Evolutionary conservation across 345 rosid species (phyloP).

Genomic region (Moricandia moricandioides): DNA sequence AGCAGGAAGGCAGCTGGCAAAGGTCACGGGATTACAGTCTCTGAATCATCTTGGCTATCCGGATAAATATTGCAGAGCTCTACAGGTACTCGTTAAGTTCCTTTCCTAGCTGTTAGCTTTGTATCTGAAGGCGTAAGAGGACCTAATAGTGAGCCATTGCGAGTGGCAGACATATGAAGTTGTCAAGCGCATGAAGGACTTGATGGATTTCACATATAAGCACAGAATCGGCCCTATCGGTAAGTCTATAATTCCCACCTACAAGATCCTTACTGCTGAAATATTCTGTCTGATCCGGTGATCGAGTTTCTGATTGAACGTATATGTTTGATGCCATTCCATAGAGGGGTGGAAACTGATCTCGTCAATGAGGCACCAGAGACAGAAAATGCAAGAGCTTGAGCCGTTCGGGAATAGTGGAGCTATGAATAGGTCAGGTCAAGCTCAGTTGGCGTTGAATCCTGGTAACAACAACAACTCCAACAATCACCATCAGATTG

Average conservation of each 20-base stretch:
- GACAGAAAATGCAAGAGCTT: constrained; percentile 36
- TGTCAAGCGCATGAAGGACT: constrained; percentile 95
- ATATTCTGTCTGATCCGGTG: background rate
- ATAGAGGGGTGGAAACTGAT: constrained; percentile 33
- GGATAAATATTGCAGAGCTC: constrained; percentile 82
- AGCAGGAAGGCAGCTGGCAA: constrained; percentile 82
- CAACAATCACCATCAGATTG: constrained; percentile 16
- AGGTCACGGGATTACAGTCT: constrained; percentile 70
- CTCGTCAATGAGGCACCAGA: constrained; percentile 26
- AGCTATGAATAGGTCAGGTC: constrained; percentile 16
- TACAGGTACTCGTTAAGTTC: constrained; percentile 62
- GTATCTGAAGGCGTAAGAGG: background rate
- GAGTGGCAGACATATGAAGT: constrained; percentile 80
- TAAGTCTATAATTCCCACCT: constrained; percentile 1
- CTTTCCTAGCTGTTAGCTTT: constrained; percentile 10
- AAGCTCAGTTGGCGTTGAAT: constrained; percentile 29
- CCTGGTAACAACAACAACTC: constrained; percentile 23
- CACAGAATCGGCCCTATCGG: constrained; percentile 83
- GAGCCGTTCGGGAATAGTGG: constrained; percentile 25
- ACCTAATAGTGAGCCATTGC: constrained; percentile 11
- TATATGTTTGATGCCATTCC: background rate
- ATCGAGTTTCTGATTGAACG: background rate
- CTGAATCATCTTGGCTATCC: constrained; percentile 83
- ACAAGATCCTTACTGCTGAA: background rate
- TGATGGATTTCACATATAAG: constrained; percentile 71